Percentiles rank a stretch among this genome's conserved stretches.
Evolutionary conservation across 805 yeast species (phyloP).

Genomic region (Cyberlindnera mississippiensis): DNA sequence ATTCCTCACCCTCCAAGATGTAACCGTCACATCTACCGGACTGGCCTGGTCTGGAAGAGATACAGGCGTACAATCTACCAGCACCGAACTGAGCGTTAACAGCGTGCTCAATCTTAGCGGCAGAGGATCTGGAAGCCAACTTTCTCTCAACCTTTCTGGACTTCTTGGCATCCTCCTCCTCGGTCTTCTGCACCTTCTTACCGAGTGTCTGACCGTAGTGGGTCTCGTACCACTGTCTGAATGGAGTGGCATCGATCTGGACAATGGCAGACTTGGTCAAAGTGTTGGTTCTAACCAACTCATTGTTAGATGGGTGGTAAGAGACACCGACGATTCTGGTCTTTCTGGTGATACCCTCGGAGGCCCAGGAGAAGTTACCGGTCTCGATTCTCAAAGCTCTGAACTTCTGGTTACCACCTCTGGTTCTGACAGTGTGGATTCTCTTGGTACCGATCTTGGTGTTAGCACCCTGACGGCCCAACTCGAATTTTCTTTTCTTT

Average conservation of each 20-base stretch:
- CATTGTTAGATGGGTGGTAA: constrained; percentile 99
- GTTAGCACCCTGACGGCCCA: constrained; percentile 99
- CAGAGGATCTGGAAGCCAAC: constrained; percentile 87
- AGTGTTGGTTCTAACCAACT: constrained; percentile 99
- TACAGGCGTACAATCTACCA: constrained; percentile 98
- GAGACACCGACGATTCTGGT: constrained; percentile 97
- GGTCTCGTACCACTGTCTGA: constrained; percentile 98
- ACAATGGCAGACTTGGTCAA: constrained; percentile 98
- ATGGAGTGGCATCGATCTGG: constrained; percentile 99
- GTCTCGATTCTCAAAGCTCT: constrained; percentile 99
- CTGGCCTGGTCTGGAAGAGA: constrained; percentile 99
- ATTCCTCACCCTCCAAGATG: constrained; percentile 99
- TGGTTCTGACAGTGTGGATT: constrained; percentile 98
- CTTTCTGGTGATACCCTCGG: constrained; percentile 98
- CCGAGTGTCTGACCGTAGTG: constrained; percentile 95
- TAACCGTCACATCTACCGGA: constrained; percentile 99
- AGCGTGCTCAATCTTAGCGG: constrained; percentile 82
- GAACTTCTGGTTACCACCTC: constrained; percentile 99
- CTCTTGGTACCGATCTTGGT: constrained; percentile 99
- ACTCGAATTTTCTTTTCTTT: constrained; percentile 99
- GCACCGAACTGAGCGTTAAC: constrained; percentile 96
- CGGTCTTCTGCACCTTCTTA: constrained; percentile 62
- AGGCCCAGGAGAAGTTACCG: constrained; percentile 99
- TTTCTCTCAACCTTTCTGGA: constrained; percentile 84
- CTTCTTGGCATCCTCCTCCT: constrained; percentile 59